Evolutionary conservation across 164 flowering plant genomes (phyloP), one percentile per base, ranked within the genome.

Genomic region (Paratinospora sagittata): DNA sequence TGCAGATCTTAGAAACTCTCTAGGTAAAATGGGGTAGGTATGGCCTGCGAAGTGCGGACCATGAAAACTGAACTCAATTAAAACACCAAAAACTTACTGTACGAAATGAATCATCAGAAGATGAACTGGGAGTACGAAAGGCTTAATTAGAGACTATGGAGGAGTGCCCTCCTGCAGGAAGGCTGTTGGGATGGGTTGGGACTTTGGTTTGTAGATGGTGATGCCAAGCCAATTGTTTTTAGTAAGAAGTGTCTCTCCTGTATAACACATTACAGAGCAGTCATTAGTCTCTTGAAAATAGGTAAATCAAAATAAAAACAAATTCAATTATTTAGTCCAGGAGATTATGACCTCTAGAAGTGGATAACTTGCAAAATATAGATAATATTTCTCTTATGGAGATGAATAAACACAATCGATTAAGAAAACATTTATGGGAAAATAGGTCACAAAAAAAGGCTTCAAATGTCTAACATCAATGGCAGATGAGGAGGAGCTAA

Each of bases 111-210:
- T 57, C 41, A 65, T 36, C 65, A 65, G 72, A 63, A 41, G 74
- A 33, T 69, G 70, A 61, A 70, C 36, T 60, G 57, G 66, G 69
- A 65, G 43, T 41, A 58, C 68, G 63, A 68, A 55, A 68, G 43
- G 11, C 17, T 58, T 70, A 73, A 68, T 84, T 81, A 94, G 72
- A 94, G 89, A 78, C 92, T 86, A 24, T 89, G 88, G 70, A 89
- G 92, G 69, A 93, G 94, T 74, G 89, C 90, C 79, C 96, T 86
- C 85, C 85, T 89, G 92, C 98, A 93, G 72, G 87, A 78, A 45
- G 91, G 92, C 72, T 88, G 86, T 70, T 84, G 87, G 37, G 86
- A 76, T 71, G 80, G 76, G 74, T 81, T 83, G 62, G 61, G 64
- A 67, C 78, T 77, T 67, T 80, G 80, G 66, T 77, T 69, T 0